Base-by-base conservation (phyloP, 2,329 filamentous ascomycete species). In the Didymella pomorum region DNA sequence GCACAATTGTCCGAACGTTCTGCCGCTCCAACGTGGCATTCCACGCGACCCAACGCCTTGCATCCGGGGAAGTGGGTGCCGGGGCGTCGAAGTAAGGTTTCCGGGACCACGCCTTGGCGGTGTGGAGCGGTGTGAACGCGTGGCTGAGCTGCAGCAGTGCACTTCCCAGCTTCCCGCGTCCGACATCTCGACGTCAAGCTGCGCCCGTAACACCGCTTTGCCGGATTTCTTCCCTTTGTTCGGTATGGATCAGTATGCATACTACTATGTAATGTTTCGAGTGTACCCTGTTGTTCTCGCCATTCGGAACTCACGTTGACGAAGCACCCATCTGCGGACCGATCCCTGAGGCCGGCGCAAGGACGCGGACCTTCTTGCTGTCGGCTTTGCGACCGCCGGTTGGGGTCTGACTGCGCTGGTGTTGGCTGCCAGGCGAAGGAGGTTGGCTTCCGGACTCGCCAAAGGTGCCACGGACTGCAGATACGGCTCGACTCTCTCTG, bases 401-500 rank as follows among this genome's bases (percentile, higher is more conserved):
- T 8, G 56, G 49, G 7, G 57, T 41, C 29, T 59, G 58, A 59
- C 53, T 41, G 43, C 41, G 60, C 49, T n/a, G 61, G 47, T 37
- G 64, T 43, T 54, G 60, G 61, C 43, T 62, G 52, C 51, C 61
- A 3, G 56, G 64, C 39, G 63, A 54, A 25, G 52, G 43, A 35
- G 59, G 14, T 26, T 53, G 50, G 21, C 56, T 23, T 39, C 41
- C 57, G 28, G 56, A 61, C 2, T 70, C 69, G 26, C 68, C 72
- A 42, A 79, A 61, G 18, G 71, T 62, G 18, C 70, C 69, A 16
- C 78, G 73, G 20, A 76, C 77, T 21, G 71, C 76, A 31, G 69
- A 73, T 4, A 81, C 80, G 18, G 80, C 80, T 60, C 69, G 75
- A 62, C 79, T 81, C 62, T 81, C 78, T 7, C 63, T 65, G 14